Percentiles rank a stretch among this genome's conserved stretches.
phyloP scores from a whole-genome alignment of 1,284 basidiomycete genomes.

The Dichomitus squalens region DNA sequence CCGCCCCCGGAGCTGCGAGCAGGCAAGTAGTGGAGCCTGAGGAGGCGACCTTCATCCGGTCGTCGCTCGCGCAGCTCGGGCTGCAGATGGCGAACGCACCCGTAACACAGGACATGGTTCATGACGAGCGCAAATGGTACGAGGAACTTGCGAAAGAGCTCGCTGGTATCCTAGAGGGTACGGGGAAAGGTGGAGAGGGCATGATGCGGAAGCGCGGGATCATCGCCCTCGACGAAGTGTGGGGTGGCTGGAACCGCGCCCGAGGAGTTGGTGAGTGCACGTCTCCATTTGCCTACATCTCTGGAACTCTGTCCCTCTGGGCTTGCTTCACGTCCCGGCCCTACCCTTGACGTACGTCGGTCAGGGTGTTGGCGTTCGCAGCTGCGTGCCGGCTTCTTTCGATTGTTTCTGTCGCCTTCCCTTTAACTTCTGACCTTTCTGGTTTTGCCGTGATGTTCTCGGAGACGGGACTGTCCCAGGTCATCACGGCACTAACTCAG shows the following conservation, averaged over 20 bases:
- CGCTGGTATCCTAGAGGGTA: slow-evolving; percentile 69
- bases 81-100: slow-evolving; percentile 77
- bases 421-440: not conserved
- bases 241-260: slow-evolving; percentile 97
- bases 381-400: not conserved
- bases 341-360: no score
- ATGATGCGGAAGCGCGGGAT: slow-evolving; percentile 77
- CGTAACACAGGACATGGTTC: slow-evolving; percentile 89
- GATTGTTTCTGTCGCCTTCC: not conserved
- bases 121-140: slow-evolving; percentile 80
- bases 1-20: not conserved
- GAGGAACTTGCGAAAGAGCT: slow-evolving; percentile 87
- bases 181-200: slow-evolving; percentile 42
- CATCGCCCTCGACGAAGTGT: slow-evolving; percentile 91
- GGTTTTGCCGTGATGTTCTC: not conserved
- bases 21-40: slow-evolving; percentile 55
- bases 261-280: slow-evolving; percentile 80
- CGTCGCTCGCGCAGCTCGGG: slow-evolving; percentile 88
- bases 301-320: not conserved
- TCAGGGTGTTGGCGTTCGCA: not conserved
- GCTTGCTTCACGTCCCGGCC: not conserved
- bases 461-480: not conserved
- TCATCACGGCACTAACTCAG: not conserved
- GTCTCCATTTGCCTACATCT: not conserved
- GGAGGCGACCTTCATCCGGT: slow-evolving; percentile 85